Percentiles rank a stretch among this genome's conserved stretches.
Evolutionary conservation across 2,329 filamentous ascomycete species (phyloP).

Genomic region (Periconia digitata): DNA sequence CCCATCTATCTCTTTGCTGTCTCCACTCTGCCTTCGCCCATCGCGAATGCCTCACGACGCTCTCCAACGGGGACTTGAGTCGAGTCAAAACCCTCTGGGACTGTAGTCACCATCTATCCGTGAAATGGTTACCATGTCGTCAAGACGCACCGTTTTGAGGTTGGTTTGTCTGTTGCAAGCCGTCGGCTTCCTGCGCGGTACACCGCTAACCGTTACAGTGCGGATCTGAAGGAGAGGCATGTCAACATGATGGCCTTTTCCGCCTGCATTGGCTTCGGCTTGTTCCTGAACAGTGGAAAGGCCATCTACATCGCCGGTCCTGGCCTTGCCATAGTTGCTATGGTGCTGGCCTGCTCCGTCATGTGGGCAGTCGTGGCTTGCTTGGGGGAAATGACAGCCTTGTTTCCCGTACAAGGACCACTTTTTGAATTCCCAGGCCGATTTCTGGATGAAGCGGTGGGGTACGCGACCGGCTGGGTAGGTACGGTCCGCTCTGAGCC

Average conservation of each 20-base stretch:
- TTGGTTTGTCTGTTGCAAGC: too few relatives aligned
- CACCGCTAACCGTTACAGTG: constrained; percentile 10
- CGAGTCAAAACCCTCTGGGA: constrained; percentile 5
- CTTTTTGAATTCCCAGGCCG: constrained; percentile 88
- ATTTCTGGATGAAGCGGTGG: constrained; percentile 68
- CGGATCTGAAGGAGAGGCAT: constrained; percentile 30
- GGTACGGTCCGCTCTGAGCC: constrained; percentile 12
- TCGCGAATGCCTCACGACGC: constrained; percentile 3
- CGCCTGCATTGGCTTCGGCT: constrained; percentile 39
- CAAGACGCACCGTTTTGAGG: constrained; percentile 27
- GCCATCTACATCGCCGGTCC: constrained; percentile 43
- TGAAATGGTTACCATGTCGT: constrained; percentile 20
- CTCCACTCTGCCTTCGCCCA: constrained; percentile 8
- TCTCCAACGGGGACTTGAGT: constrained; percentile 5
- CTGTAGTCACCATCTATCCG: neutral
- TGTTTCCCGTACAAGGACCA: constrained; percentile 85
- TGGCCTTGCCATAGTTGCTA: constrained; percentile 40
- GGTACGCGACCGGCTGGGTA: constrained; percentile 48
- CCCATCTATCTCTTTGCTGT: constrained; percentile 17
- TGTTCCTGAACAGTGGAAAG: constrained; percentile 42
- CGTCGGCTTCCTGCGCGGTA: too few relatives aligned
- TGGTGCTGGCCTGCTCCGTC: constrained; percentile 39
- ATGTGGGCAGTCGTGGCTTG: constrained; percentile 43
- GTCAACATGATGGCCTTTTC: constrained; percentile 44
- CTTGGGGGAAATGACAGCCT: constrained; percentile 82